Percentiles rank a stretch among this genome's conserved stretches.
These are phyloP conservation scores for Radiomyces spectabilis DNA, from an alignment of 192 early-diverging fungal genomes.

Conservation along the genomic window DNA sequence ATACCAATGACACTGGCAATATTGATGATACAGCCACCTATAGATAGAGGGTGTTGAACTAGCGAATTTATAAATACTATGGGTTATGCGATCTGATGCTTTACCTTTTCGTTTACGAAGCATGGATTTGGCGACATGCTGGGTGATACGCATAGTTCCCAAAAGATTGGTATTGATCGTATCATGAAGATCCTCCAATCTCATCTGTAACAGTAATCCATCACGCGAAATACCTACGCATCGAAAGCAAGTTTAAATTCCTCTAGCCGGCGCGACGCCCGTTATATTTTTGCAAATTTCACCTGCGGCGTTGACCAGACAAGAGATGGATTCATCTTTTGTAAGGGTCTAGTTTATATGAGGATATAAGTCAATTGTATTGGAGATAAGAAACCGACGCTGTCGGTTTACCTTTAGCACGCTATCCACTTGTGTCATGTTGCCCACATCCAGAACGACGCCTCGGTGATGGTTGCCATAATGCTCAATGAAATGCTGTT, in stretches of 20 bases:
- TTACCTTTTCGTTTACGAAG: conserved; percentile 44
- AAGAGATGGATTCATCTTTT: conserved; percentile 21
- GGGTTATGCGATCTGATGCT: too few species aligned
- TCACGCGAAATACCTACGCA: conserved; percentile 48
- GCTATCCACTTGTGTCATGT: conserved; percentile 3
- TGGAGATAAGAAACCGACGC: too few species aligned
- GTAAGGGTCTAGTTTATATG: neutral
- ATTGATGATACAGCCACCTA: conserved; percentile 70
- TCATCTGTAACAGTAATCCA: conserved; percentile 39
- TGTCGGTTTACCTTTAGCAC: conserved; percentile 9
- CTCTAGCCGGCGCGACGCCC: neutral
- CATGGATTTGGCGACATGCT: conserved; percentile 50
- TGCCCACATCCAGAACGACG: conserved; percentile 37
- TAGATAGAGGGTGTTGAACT: neutral
- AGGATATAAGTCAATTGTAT: neutral
- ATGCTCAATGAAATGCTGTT: conserved; percentile 11
- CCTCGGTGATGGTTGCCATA: conserved; percentile 23
- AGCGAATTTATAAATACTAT: too few species aligned
- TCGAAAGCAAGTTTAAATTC: conserved; percentile 14
- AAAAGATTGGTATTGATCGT: conserved; percentile 63
- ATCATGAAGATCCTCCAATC: conserved; percentile 35
- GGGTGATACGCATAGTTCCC: conserved; percentile 57
- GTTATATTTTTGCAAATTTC: conserved; percentile 11
- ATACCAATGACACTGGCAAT: conserved; percentile 77
- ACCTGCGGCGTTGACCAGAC: conserved; percentile 47